phyloP scores from a whole-genome alignment of 768 basidiomycete genomes.

The Xerocomus potaroensis region DNA sequence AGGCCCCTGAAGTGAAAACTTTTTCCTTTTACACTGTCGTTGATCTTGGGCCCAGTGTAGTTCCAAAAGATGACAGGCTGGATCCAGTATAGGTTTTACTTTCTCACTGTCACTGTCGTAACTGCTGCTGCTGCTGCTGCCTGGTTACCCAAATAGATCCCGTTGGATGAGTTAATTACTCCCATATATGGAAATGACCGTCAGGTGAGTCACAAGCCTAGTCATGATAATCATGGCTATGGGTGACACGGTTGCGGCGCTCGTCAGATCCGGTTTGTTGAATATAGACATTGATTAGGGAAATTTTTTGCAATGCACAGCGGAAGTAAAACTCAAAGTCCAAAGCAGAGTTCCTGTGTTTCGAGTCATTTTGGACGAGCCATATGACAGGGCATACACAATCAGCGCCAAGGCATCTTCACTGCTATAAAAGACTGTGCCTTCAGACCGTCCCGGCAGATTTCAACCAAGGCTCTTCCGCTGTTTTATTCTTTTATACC shows the following conservation, averaged over 20 bases:
- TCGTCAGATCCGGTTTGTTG: background rate
- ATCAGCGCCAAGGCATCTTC: background rate
- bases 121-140: background rate
- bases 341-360: background rate
- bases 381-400: background rate
- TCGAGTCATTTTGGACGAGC: background rate
- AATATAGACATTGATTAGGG: no score
- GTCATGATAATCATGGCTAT: background rate
- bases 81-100: conserved; percentile 16
- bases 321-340: no score
- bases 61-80: conserved; percentile 50
- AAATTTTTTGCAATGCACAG: no score
- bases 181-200: background rate
- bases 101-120: background rate
- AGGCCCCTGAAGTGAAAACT: conserved; percentile 72
- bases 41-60: conserved; percentile 67
- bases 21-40: conserved; percentile 89
- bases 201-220: background rate
- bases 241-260: background rate
- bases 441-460: no score
- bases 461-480: no score
- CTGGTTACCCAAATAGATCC: background rate
- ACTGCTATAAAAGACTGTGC: no score
- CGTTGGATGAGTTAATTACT: background rate
- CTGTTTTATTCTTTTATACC: background rate